phyloP scores from a whole-genome alignment of 1,139 yeast genomes.

The Hyphopichia wangnamkhiaoensis region DNA sequence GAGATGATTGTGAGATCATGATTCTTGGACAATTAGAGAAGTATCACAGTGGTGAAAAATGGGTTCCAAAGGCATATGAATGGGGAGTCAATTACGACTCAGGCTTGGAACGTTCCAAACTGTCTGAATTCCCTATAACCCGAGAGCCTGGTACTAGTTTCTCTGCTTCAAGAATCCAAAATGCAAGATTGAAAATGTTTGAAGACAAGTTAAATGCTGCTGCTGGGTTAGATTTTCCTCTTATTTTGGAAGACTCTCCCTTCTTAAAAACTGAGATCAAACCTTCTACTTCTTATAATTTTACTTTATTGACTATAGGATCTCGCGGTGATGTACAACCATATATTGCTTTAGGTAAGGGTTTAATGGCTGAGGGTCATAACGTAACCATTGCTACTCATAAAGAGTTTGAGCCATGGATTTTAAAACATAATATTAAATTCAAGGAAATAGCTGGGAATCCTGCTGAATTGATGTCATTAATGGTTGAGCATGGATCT shows the following conservation, averaged over 20 bases:
- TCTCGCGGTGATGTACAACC: slow-evolving; percentile 98
- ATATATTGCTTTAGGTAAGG: slow-evolving; percentile 85
- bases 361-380: slow-evolving; percentile 78
- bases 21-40: slow-evolving; percentile 52
- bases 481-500: slow-evolving; percentile 90
- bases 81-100: slow-evolving; percentile 28
- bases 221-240: slow-evolving; percentile 65
- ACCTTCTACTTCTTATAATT: slow-evolving; percentile 54
- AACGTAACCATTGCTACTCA: slow-evolving; percentile 84
- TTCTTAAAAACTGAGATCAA: slow-evolving; percentile 51
- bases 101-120: slow-evolving; percentile 12
- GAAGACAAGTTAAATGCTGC: slow-evolving; percentile 62
- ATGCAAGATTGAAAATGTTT: slow-evolving; percentile 59
- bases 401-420: slow-evolving; percentile 75
- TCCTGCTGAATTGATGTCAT: slow-evolving; percentile 87
- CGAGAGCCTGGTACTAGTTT: slow-evolving; percentile 3
- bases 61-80: slow-evolving; percentile 28
- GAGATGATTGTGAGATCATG: slow-evolving; percentile 73
- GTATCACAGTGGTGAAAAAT: slow-evolving; percentile 26
- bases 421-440: slow-evolving; percentile 61
- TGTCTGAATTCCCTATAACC: too few species aligned
- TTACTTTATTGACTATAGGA: slow-evolving; percentile 84
- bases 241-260: slow-evolving; percentile 67
- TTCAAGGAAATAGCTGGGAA: slow-evolving; percentile 86
- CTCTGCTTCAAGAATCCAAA: slow-evolving; percentile 31